Evolutionary conservation across 2,329 filamentous ascomycete species (phyloP).

Genomic region (Alternaria gaisen): DNA sequence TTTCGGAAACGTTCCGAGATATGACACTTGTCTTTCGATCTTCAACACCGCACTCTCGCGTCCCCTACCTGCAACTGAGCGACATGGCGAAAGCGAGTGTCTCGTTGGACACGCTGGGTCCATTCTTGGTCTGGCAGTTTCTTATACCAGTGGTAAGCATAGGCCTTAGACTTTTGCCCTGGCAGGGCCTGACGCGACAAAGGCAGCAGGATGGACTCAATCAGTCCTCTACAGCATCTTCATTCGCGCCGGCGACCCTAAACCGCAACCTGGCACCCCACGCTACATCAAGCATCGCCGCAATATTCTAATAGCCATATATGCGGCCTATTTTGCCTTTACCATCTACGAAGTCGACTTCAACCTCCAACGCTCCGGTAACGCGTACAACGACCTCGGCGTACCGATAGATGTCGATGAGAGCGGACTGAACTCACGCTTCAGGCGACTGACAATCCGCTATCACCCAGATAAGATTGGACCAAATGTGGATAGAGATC

Average conservation of each 20-base stretch:
- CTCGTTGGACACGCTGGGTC: constrained; percentile 43
- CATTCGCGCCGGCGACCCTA: constrained; percentile 87
- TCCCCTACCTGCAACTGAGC: neutral
- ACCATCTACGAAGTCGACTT: constrained; percentile 93
- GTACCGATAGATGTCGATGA: constrained; percentile 75
- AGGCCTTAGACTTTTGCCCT: neutral
- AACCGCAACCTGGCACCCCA: constrained; percentile 72
- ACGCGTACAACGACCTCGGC: constrained; percentile 82
- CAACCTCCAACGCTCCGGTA: constrained; percentile 73
- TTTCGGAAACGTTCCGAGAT: constrained; percentile 19
- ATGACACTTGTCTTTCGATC: constrained; percentile 19
- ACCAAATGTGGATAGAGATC: constrained; percentile 35
- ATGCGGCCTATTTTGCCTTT: constrained; percentile 85
- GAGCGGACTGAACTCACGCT: constrained; percentile 81
- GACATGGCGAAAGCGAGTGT: constrained; percentile 36
- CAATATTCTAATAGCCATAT: constrained; percentile 82
- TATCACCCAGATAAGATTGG: constrained; percentile 85
- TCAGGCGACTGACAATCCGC: constrained; percentile 71
- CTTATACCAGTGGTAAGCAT: constrained; percentile 42
- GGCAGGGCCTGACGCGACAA: constrained; percentile 24
- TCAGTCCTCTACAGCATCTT: constrained; percentile 85
- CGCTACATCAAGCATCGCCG: constrained; percentile 78
- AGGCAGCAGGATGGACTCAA: constrained; percentile 64
- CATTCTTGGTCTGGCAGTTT: constrained; percentile 49
- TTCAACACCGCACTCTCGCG: neutral